Evolutionary conservation across 1,284 basidiomycete species (phyloP).

Genomic region (Serendipita sp.): DNA sequence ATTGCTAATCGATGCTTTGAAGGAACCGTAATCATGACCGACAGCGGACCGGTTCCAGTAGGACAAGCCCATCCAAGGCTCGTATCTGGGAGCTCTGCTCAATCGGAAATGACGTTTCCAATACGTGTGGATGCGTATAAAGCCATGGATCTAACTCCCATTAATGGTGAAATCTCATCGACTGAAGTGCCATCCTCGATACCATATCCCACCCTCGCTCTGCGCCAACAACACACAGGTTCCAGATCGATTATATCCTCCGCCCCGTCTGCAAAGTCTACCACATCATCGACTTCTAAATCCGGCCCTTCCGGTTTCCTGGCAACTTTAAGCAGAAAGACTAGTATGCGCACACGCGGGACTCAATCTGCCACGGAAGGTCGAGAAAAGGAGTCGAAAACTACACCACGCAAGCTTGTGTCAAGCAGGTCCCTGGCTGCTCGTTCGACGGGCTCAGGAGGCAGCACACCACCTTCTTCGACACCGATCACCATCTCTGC

Average conservation of each 20-base stretch:
- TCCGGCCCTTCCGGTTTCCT: conserved; percentile 38
- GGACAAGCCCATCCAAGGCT: conserved; percentile 30
- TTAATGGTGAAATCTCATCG: conserved; percentile 31
- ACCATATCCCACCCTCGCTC: conserved; percentile 56
- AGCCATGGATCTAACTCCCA: conserved; percentile 54
- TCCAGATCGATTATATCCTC: background rate
- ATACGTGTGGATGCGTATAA: conserved; percentile 56
- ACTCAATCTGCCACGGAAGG: background rate
- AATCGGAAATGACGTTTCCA: conserved; percentile 65
- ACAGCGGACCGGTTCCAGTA: background rate
- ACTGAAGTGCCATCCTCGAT: conserved; percentile 45
- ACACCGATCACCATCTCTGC: conserved; percentile 22
- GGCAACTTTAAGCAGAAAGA: conserved; percentile 55
- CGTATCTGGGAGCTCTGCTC: conserved; percentile 51
- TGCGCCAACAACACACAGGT: conserved; percentile 17
- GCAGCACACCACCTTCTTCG: conserved; percentile 15
- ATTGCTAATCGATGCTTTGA: background rate
- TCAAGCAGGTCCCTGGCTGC: conserved; percentile 20
- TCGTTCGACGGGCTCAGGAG: conserved; percentile 6
- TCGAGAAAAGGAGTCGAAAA: conserved; percentile 10
- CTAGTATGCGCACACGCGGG: conserved; percentile 29
- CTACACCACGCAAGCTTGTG: conserved; percentile 26
- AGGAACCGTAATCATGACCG: conserved; percentile 12
- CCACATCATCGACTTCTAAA: conserved; percentile 8
- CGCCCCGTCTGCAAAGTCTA: background rate